Evolutionary conservation across 805 yeast species (phyloP).

Genomic region (Teunomyces barrocoloradensis): DNA sequence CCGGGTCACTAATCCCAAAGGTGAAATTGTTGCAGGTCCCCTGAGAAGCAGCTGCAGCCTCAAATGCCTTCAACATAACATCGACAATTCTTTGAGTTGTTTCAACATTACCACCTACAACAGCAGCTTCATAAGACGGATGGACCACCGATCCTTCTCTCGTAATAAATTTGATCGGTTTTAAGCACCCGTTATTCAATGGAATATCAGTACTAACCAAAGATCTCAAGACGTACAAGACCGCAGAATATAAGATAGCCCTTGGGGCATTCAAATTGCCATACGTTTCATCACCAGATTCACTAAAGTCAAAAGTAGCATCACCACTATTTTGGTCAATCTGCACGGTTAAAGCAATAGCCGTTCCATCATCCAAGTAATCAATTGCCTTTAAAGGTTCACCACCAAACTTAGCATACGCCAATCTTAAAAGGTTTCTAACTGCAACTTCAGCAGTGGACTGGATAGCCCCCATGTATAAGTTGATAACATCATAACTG

Average conservation of each 20-base stretch:
- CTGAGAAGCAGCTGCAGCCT: constrained; percentile 91
- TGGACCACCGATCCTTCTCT: constrained; percentile 46
- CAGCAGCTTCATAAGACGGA: constrained; percentile 85
- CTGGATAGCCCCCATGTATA: constrained; percentile 81
- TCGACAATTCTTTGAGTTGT: constrained; percentile 94
- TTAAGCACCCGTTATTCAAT: constrained; percentile 86
- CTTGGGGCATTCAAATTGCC: constrained; percentile 92
- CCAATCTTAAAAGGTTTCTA: constrained; percentile 34
- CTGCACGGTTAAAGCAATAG: constrained; percentile 54
- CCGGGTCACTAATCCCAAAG: constrained; percentile 72
- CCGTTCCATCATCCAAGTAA: constrained; percentile 78
- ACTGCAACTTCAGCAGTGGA: constrained; percentile 75
- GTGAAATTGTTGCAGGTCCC: constrained; percentile 95
- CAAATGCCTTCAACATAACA: constrained; percentile 80
- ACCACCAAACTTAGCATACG: constrained; percentile 40
- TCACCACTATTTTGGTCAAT: constrained; percentile 49
- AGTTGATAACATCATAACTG: constrained; percentile 54
- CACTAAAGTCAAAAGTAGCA: constrained; percentile 79
- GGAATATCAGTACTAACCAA: constrained; percentile 87
- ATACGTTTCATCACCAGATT: constrained; percentile 82
- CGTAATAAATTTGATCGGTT: constrained; percentile 63
- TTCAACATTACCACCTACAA: constrained; percentile 88
- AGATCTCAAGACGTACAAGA: constrained; percentile 81
- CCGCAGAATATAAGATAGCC: constrained; percentile 86
- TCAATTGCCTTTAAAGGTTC: constrained; percentile 53